Evolutionary conservation across 129 eudicot species (phyloP).

Genomic region (Centella asiatica): DNA sequence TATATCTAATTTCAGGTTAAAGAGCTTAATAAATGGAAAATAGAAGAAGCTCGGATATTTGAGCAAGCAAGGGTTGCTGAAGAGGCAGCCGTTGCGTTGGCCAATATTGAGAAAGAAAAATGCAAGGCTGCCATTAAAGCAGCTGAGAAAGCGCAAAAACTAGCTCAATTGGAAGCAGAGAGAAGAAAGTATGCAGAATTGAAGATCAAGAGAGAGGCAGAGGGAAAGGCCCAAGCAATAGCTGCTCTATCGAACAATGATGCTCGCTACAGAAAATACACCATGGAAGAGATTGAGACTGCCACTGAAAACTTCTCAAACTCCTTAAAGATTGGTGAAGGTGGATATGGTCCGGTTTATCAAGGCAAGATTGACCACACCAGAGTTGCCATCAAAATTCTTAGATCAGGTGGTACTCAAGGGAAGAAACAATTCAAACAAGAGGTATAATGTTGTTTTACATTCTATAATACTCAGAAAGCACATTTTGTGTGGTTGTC

Average conservation of each 20-base stretch:
- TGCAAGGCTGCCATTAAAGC: conserved; percentile 45
- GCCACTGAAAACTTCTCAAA: conserved; percentile 38
- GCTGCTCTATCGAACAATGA: conserved; percentile 22
- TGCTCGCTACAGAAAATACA: conserved; percentile 36
- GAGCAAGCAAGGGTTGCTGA: conserved; percentile 36
- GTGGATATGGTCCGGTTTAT: conserved; percentile 59
- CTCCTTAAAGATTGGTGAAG: conserved; percentile 42
- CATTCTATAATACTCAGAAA: background rate
- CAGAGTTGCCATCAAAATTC: conserved; percentile 45
- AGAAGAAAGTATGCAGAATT: conserved; percentile 45
- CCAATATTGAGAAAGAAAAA: conserved; percentile 35
- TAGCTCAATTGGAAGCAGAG: conserved; percentile 40
- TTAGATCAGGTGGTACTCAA: conserved; percentile 39
- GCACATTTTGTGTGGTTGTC: background rate
- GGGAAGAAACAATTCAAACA: conserved; percentile 48
- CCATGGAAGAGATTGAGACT: conserved; percentile 38
- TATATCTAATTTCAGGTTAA: conserved; percentile 22
- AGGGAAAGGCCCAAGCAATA: conserved; percentile 30
- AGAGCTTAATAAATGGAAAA: conserved; percentile 30
- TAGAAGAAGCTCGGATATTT: conserved; percentile 11
- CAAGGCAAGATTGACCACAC: conserved; percentile 51
- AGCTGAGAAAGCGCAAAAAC: conserved; percentile 36
- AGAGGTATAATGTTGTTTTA: conserved; percentile 28
- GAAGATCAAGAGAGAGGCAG: conserved; percentile 32
- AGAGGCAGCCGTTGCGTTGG: conserved; percentile 33